These are phyloP conservation scores for Rhodotorula mucilaginosa DNA, from an alignment of 1,284 basidiomycete species.

Conservation along the genomic window DNA sequence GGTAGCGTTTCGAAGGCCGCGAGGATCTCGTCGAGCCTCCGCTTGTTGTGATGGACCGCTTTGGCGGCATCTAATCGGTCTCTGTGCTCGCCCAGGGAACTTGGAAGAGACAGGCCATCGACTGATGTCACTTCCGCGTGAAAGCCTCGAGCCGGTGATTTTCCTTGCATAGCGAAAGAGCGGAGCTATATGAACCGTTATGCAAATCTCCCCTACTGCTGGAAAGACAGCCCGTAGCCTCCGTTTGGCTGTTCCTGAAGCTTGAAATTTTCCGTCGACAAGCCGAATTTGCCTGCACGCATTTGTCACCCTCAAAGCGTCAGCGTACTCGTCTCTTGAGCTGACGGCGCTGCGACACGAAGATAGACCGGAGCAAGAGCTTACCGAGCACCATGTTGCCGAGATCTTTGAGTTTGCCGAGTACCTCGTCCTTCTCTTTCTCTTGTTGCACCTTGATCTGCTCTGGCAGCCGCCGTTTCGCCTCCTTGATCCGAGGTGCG, in stretches of 20 bases:
- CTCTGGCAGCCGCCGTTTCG: conserved; percentile 61
- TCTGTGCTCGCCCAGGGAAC: not conserved
- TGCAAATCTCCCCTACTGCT: conserved; percentile 38
- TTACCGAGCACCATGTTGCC: conserved; percentile 87
- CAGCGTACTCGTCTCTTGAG: not conserved
- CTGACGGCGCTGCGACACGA: conserved; percentile 7
- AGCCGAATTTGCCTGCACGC: conserved; percentile 46
- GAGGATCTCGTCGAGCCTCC: not conserved
- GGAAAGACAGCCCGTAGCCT: conserved; percentile 89
- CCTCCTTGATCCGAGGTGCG: conserved; percentile 54
- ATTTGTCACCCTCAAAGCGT: not conserved
- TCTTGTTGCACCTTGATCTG: conserved; percentile 73
- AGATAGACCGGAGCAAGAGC: conserved; percentile 28
- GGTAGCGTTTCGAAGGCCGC: conserved; percentile 16
- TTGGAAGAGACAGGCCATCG: not conserved
- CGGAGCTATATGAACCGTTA: not conserved
- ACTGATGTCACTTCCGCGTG: not conserved
- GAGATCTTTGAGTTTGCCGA: conserved; percentile 85
- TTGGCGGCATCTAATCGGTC: conserved; percentile 12
- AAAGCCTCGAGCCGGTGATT: no score
- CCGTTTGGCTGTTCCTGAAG: conserved; percentile 75
- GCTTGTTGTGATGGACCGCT: not conserved
- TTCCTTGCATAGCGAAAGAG: no score
- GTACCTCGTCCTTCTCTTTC: conserved; percentile 85
- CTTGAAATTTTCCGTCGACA: conserved; percentile 65